Base-by-base conservation (phyloP, 768 basidiomycete species). In the Neoboletus magnificus region DNA sequence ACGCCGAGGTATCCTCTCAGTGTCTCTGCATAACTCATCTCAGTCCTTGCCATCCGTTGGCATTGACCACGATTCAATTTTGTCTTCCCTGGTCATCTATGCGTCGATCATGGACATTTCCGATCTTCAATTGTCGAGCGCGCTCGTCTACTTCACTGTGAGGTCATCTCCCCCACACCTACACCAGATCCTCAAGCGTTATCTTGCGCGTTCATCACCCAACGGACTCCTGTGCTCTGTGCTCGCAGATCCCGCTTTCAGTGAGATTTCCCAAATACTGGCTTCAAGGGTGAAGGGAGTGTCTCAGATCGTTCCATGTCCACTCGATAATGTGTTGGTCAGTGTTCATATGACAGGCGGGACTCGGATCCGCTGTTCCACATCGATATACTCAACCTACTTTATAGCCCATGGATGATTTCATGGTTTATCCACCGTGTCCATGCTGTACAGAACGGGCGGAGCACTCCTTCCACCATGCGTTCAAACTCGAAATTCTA, bases 401-500 rank as follows among this genome's bases (percentile, higher is more conserved):
- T 57, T 61, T 70, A 66, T 69, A 84, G 83, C 78, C 80, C 44
- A 71, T 81, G 73, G 75, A 79, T 69, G 76, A 81, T 64, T 76
- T 75, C 61, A 67, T 81, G 72, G 76, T 70, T 60, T 73, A 72
- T 53, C 70, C 73, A 27, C 66, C 70, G 12, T 71, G 67, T 55
- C 51, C 71, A 52, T 56, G 56, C 50, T 64, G 70, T 66, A 63
- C 57, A 45, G 62, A 65, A 52, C 57, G 54, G 41, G 27, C 45
- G 30, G 66, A 68, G 39, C 63, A 61, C 40, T 55, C 62, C 37
- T 62, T 69, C 10, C 53, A 60, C 11, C 77, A 77, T 50, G 60
- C 60, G 25, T 54, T 68, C n/a, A 66, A 80, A 48, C 64, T 82
- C 46, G 72, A 77, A 71, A 66, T 69, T 15, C 53, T 81, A 48